These are phyloP conservation scores for Chaetomiaceae sp. DNA, from an alignment of 2,329 filamentous ascomycete species.

Conservation along the genomic window DNA sequence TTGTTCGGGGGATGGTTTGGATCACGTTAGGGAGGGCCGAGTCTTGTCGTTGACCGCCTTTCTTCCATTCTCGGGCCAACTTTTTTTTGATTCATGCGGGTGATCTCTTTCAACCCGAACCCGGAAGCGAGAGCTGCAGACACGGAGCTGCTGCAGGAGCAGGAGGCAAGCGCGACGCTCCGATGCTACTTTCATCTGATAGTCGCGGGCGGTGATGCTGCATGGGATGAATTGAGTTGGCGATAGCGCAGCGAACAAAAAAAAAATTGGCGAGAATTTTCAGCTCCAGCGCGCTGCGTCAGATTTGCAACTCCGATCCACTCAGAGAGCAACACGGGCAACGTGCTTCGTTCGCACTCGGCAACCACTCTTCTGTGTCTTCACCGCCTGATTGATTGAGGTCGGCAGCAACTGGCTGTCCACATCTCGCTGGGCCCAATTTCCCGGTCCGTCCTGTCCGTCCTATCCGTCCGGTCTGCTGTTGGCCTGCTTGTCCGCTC, in stretches of 20 bases:
- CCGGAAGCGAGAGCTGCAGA: conserved; percentile 4
- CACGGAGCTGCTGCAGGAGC: conserved; percentile 2
- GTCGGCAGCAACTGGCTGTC: neutral
- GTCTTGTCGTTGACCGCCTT: conserved; percentile 22
- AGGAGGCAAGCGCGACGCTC: neutral
- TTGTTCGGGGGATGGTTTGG: neutral
- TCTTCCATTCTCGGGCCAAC: neutral
- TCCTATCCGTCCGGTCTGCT: neutral
- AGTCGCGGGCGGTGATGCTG: conserved; percentile 7
- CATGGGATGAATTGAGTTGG: conserved; percentile 17
- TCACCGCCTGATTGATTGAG: conserved; percentile 12
- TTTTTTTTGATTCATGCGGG: neutral
- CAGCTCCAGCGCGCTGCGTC: neutral
- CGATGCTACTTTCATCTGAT: conserved; percentile 3
- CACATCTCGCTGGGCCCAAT: neutral
- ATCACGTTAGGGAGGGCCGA: no score
- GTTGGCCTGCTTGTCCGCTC: conserved; percentile 5
- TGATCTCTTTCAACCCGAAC: conserved; percentile 16
- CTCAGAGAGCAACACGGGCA: conserved; percentile 14
- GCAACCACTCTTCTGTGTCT: no score
- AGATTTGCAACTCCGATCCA: conserved; percentile 10
- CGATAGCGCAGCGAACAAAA: conserved; percentile 9
- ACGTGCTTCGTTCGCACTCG: conserved; percentile 2
- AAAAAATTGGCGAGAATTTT: conserved; percentile 16
- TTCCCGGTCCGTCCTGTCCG: no score